Base-by-base conservation (phyloP, 108 stramenopile genomes). In the Chaetoceros tenuissimus region DNA sequence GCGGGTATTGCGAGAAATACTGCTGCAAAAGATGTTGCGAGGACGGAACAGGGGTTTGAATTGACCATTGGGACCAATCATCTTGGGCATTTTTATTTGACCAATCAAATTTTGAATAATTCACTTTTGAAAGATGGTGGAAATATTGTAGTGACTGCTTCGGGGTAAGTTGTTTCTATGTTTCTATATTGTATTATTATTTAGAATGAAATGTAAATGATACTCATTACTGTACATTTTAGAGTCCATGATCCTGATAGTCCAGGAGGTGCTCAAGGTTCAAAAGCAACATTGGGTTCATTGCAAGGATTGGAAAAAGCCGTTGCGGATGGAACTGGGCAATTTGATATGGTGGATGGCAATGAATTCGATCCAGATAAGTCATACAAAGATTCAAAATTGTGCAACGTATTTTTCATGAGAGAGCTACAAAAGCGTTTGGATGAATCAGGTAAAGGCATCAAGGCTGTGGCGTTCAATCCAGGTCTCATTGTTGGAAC, bases 31-130 rank as follows among this genome's bases (percentile, higher is more conserved):
- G 86, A 92, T 50, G 71, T 87, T 5, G 46, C 66, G 23, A 49
- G 90, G 13, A 92, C 87, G 22, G 59, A 54, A 21, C 77, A 87
- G 45, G 84, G 81, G 0, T 89, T 83, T 75, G 91, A 88, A 68
- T 66, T 79, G 51, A 93, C 85, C 1, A 77, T 98, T 46, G 96
- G 96, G 8, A 92, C 89, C 16, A 98, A 98, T 68, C 97, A 97
- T 63, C 67, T 98, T 16, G 97, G 95, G n/a, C 96, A 96, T 63
- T 96, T 97, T 68, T 91, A 92, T 25, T 69, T 98, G 50, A 92
- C 94, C 46, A 65, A 82, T 46, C 63, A 91, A 24, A 59, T 96
- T 1, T 34, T 86, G 57, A 69, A 80, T 16, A 40, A 55, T 30
- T 40, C 34, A 40, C 34, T 40, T 13, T 10, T 40, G 34, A 40